phyloP scores from a whole-genome alignment of 2,329 filamentous ascomycete genomes.

The Polytolypa hystricis region DNA sequence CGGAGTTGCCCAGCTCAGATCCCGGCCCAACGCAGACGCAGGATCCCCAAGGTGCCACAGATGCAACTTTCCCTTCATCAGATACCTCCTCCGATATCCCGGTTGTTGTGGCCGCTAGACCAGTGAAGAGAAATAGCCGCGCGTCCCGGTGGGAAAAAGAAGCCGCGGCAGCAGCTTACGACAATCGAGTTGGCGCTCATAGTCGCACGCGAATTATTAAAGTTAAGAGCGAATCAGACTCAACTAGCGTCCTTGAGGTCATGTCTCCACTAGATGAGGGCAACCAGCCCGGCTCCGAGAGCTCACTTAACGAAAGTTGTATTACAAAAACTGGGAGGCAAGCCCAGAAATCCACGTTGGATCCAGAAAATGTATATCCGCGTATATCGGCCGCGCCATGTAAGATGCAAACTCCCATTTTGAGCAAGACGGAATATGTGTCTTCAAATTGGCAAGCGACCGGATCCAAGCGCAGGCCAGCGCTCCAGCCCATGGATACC shows the following conservation, averaged over 20 bases:
- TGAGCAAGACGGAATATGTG: too few relatives aligned
- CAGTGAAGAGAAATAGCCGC: slow-evolving; percentile 15
- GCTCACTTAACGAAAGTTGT: too few relatives aligned
- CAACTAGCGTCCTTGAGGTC: slow-evolving; percentile 22
- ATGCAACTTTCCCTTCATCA: slow-evolving; percentile 1
- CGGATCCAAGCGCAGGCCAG: slow-evolving; percentile 8
- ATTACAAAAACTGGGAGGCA: too few relatives aligned
- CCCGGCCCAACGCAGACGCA: slow-evolving; percentile 11
- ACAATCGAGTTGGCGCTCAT: slow-evolving; percentile 1
- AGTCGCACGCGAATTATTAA: slow-evolving; percentile 14
- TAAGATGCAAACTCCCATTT: too few relatives aligned
- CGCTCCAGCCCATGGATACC: slow-evolving; percentile 21
- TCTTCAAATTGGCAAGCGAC: too few relatives aligned
- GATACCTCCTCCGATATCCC: slow-evolving; percentile 10
- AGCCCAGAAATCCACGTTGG: too few relatives aligned
- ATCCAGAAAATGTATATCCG: too few relatives aligned
- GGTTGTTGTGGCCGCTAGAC: slow-evolving; percentile 2
- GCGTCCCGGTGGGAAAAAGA: neutral
- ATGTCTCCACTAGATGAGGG: too few relatives aligned
- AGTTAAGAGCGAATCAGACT: slow-evolving; percentile 27
- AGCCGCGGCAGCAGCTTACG: too few relatives aligned
- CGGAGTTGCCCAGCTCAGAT: neutral
- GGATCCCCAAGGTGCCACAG: slow-evolving; percentile 7
- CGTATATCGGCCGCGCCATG: too few relatives aligned
- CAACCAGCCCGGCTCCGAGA: too few relatives aligned